phyloP scores from a whole-genome alignment of 176 grass and related monocot species.

The Phyllostachys edulis region DNA sequence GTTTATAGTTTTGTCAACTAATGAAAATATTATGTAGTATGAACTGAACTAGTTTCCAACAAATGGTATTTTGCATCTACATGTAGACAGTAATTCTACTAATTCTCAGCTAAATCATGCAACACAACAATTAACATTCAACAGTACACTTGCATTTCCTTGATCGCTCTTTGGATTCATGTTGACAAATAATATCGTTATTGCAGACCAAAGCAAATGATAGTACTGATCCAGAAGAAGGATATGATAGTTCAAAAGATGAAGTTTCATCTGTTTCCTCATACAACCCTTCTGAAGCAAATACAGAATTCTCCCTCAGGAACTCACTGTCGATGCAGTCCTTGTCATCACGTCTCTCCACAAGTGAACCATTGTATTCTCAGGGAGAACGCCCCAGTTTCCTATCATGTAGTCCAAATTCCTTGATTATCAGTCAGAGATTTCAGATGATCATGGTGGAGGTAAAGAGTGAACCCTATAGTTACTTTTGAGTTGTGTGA shows the following conservation, averaged over 20 bases:
- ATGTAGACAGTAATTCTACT: neutral
- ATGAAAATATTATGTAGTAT: conserved; percentile 2
- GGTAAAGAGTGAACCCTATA: conserved; percentile 50
- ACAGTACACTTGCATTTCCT: neutral
- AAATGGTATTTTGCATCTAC: conserved; percentile 22
- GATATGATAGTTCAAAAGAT: conserved; percentile 96
- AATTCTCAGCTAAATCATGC: conserved; percentile 9
- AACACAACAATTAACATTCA: neutral
- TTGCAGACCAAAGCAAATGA: conserved; percentile 72
- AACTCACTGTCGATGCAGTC: conserved; percentile 74
- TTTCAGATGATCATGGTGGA: conserved; percentile 68
- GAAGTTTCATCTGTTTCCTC: conserved; percentile 98
- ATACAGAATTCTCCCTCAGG: conserved; percentile 53
- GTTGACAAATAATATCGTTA: conserved; percentile 19
- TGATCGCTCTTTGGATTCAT: conserved; percentile 2
- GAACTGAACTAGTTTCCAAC: neutral
- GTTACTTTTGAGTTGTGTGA: neutral
- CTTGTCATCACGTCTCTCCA: conserved; percentile 67
- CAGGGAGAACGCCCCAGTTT: conserved; percentile 53
- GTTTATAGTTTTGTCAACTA: conserved; percentile 8
- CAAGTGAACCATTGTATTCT: conserved; percentile 52
- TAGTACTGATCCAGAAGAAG: conserved; percentile 82
- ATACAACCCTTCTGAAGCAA: conserved; percentile 77
- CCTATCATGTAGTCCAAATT: conserved; percentile 53
- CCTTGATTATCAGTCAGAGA: conserved; percentile 81